These are phyloP conservation scores for Aspergillus ustus DNA, from an alignment of 2,329 filamentous ascomycete genomes.

Conservation along the genomic window DNA sequence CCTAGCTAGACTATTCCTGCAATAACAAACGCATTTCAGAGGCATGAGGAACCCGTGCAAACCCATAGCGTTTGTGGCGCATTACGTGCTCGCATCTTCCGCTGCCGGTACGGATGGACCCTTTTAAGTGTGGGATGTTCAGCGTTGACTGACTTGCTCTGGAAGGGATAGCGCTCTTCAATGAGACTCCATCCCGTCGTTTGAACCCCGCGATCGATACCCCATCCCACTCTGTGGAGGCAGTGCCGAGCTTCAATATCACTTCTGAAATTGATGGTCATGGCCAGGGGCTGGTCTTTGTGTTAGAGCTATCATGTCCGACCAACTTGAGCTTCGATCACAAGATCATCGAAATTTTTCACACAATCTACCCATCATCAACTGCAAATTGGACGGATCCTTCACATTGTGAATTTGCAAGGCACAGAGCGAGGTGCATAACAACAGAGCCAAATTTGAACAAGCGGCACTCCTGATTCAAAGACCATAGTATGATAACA, in stretches of 20 bases:
- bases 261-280: neutral
- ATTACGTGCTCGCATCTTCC: neutral
- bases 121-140: neutral
- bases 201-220: neutral
- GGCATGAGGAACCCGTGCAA: neutral
- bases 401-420: neutral
- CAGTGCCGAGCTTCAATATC: neutral
- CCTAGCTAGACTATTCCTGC: neutral
- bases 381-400: neutral
- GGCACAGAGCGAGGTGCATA: neutral
- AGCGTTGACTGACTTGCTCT: neutral
- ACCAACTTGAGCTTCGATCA: constrained; percentile 9
- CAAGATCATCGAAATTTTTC: neutral
- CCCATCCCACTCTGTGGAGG: neutral
- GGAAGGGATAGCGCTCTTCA: neutral
- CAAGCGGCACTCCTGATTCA: neutral
- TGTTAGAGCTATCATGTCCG: constrained; percentile 7
- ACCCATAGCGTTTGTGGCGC: neutral
- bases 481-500: constrained; percentile 49
- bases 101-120: neutral
- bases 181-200: neutral
- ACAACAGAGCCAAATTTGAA: neutral
- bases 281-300: neutral
- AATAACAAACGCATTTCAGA: neutral
- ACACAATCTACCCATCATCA: neutral